Conservation (phyloP, 305 asterid species). For the Fraxinus ornus region DNA sequence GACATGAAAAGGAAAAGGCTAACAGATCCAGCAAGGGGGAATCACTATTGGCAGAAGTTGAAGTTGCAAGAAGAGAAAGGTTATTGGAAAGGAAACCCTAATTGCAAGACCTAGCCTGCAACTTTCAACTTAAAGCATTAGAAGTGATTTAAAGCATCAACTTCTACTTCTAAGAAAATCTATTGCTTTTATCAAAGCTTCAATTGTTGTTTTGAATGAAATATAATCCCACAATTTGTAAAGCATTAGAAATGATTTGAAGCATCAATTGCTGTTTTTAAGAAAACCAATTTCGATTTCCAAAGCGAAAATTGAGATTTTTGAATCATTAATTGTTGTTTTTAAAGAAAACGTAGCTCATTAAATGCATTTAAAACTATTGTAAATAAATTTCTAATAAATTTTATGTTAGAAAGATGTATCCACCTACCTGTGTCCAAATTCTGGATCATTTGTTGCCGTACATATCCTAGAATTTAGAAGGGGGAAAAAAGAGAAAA, state of each 20-base stretch:
- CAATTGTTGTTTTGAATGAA: neutral
- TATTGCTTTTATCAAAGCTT: neutral
- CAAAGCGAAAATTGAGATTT: neutral
- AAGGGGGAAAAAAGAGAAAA: neutral
- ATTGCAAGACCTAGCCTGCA: neutral
- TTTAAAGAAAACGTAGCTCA: neutral
- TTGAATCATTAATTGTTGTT: neutral
- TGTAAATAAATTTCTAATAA: neutral
- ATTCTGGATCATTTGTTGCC: neutral
- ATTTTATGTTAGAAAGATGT: neutral
- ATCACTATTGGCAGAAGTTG: neutral
- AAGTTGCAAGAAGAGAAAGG: neutral
- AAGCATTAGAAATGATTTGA: neutral
- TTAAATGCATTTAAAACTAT: neutral
- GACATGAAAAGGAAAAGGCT: neutral
- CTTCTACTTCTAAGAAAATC: neutral
- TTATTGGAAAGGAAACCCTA: neutral
- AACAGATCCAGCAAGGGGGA: neutral
- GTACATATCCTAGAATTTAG: neutral
- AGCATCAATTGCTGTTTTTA: neutral
- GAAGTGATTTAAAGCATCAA: neutral
- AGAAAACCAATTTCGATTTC: neutral
- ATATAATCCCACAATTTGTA: neutral
- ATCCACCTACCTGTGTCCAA: neutral
- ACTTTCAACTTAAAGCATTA: neutral